Percentiles rank a stretch among this genome's conserved stretches.
These are phyloP conservation scores for Aspergillus sp. DNA, from an alignment of 2,329 filamentous ascomycete genomes.

Conservation along the genomic window DNA sequence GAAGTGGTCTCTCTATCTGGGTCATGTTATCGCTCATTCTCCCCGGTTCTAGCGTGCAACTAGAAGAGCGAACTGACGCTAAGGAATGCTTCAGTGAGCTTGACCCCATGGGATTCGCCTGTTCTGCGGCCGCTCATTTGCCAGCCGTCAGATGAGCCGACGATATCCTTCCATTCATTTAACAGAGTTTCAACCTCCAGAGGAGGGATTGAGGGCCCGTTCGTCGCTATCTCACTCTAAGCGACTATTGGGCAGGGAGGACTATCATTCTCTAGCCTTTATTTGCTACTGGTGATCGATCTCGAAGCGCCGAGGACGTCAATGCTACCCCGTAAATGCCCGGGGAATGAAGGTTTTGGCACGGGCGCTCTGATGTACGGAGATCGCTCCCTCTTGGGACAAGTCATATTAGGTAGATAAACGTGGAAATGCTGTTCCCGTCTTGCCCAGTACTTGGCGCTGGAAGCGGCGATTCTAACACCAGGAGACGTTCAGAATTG, in stretches of 20 bases:
- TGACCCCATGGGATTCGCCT: background rate
- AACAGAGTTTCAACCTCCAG: background rate
- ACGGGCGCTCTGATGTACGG: no score
- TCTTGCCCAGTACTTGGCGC: no score
- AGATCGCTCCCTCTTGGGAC: no score
- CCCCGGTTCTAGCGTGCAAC: constrained; percentile 4
- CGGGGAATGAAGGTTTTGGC: no score
- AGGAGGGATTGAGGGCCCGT: background rate
- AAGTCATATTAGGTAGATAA: no score
- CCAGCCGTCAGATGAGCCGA: background rate
- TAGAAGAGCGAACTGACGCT: background rate
- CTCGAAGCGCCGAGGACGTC: background rate
- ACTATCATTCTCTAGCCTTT: background rate
- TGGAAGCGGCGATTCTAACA: no score
- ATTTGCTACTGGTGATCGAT: background rate
- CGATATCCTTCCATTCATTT: background rate
- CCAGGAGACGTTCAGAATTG: no score
- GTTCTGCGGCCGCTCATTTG: background rate
- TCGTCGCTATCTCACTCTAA: background rate
- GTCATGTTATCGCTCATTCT: background rate
- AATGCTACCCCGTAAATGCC: background rate
- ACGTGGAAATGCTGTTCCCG: no score
- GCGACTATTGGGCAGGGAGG: background rate
- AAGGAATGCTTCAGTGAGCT: background rate
- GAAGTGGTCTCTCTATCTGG: background rate